phyloP scores from a whole-genome alignment of 345 rosid genomes.

The Lenwebbia sp. region DNA sequence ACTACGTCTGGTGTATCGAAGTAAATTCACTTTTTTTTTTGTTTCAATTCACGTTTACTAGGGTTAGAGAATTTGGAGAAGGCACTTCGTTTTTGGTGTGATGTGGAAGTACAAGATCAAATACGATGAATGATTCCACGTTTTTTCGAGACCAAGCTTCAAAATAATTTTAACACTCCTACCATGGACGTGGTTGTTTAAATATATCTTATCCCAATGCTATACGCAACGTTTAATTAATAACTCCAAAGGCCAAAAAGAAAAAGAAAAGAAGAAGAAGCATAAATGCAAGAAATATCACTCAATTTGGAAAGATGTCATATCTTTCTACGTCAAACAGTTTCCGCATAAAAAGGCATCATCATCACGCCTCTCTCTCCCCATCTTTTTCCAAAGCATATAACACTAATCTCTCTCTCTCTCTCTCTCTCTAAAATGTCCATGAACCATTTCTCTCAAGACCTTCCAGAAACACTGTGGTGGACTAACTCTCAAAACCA shows the following conservation, averaged over 20 bases:
- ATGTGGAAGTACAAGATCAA: background rate
- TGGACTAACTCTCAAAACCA: background rate
- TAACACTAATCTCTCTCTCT: background rate
- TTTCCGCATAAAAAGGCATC: background rate
- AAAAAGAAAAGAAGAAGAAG: background rate
- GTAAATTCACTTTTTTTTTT: background rate
- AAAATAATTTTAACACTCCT: background rate
- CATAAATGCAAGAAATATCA: background rate
- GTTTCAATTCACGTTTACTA: background rate
- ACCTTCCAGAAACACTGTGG: background rate
- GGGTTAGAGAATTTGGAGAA: background rate
- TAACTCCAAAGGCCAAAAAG: background rate
- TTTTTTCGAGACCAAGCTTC: background rate
- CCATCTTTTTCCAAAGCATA: background rate
- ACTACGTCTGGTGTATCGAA: background rate
- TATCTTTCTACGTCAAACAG: background rate
- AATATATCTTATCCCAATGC: background rate
- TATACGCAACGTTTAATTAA: background rate
- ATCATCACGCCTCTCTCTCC: background rate
- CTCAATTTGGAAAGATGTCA: slow-evolving; percentile 1
- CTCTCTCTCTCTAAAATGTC: background rate
- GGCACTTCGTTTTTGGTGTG: background rate
- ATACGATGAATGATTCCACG: background rate
- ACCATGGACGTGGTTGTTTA: background rate
- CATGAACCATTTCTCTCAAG: slow-evolving; percentile 6